Percentiles rank a stretch among this genome's conserved stretches.
These are phyloP conservation scores for Madurella fahalii DNA, from an alignment of 2,329 filamentous ascomycete species.

Conservation along the genomic window DNA sequence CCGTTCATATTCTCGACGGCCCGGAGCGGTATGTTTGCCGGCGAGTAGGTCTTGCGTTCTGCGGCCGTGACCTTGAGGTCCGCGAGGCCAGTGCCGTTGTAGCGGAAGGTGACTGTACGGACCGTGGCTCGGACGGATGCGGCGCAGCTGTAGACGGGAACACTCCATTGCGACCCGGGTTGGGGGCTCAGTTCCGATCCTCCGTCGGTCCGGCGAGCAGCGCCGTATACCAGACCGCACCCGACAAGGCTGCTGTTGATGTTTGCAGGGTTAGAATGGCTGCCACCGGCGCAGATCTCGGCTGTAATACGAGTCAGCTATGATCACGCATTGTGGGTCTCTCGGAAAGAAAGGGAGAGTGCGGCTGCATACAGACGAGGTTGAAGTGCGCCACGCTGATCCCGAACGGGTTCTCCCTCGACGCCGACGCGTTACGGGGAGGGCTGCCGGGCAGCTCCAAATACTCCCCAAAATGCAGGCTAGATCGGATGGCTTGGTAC, in stretches of 20 bases:
- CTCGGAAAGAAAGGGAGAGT: too few species aligned
- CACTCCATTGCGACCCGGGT: constrained; percentile 3
- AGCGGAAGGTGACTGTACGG: constrained; percentile 7
- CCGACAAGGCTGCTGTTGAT: constrained; percentile 11
- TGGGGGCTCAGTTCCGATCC: constrained; percentile 2
- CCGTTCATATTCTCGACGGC: constrained; percentile 2
- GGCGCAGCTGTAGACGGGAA: constrained; percentile 13
- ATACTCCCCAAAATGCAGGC: constrained; percentile 7
- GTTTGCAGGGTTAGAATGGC: not conserved
- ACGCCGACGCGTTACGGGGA: not conserved
- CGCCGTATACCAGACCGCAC: constrained; percentile 10
- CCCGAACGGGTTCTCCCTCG: not conserved
- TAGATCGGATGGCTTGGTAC: constrained; percentile 1
- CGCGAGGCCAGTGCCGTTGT: constrained; percentile 10
- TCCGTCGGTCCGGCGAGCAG: constrained; percentile 4
- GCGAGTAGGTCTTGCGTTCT: constrained; percentile 1
- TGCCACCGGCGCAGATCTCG: constrained; percentile 4
- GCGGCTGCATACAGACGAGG: constrained; percentile 4
- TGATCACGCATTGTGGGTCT: too few species aligned
- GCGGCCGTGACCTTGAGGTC: not conserved
- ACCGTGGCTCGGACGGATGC: constrained; percentile 8
- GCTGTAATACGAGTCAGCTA: not conserved
- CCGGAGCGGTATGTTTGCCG: not conserved
- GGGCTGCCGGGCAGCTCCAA: not conserved
- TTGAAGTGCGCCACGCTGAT: constrained; percentile 2